Evolutionary conservation across 495 filamentous ascomycete species (phyloP), one percentile per base, ranked within the genome.

Genomic region (Polyplosphaeria fusca): DNA sequence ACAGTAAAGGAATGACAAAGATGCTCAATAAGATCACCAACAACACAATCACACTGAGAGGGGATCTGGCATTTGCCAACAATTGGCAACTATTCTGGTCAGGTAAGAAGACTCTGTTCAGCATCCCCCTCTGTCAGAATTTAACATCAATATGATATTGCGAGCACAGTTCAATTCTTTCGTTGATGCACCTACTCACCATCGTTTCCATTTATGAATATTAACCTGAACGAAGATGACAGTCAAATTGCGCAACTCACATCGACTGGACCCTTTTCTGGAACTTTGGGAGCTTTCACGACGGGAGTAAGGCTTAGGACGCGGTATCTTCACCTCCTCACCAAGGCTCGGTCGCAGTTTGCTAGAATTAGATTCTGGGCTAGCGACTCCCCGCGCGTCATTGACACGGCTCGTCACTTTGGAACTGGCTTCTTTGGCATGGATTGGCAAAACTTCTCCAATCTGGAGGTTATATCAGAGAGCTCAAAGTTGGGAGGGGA

Each of bases 321-420:
- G 22, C 73, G 80, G 9, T 84, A 84, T 63, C 52, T 65, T 3
- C 65, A 80, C 60, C 71, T 84, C 7, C 52, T 76, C 5, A 51
- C 65, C 3, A 22, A 50, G 13, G 32, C 55, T 16, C 24, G 53
- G 0, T 46, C 52, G 1, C 25, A 55, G 2, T 28, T 26, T 2
- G 41, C 46, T 4, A 58, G 48, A n/a, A 74, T 69, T 4, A 67
- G 58, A 4, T 62, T 82, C 48, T 85, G 80, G 81, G 79, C 82
- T 5, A 80, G 79, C 58, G 77, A 77, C 32, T 77, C 70, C 13
- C 57, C 67, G n/a, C 75, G 81, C 23, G 81, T 84, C 22, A 77
- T 82, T 47, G 76, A 83, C 30, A 82, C 82, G 2, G 82, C 81
- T 23, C 71, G 67, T 20, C 75, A 82, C 65, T 83, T 85, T 62